phyloP scores from a whole-genome alignment of 345 rosid genomes.

The Trapa incisa region DNA sequence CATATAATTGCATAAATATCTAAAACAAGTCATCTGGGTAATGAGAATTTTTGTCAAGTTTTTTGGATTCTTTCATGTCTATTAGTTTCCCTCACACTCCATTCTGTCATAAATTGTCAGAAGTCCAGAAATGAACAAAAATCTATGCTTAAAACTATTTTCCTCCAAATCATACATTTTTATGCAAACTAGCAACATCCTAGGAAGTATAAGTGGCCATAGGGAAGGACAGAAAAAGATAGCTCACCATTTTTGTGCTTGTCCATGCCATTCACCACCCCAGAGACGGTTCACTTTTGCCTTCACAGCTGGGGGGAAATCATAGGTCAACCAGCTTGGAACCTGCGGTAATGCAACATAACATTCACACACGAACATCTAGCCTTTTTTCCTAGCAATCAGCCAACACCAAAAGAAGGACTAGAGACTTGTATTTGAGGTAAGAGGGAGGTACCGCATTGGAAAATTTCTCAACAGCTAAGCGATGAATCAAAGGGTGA shows the following conservation, averaged over 20 bases:
- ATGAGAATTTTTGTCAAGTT: neutral
- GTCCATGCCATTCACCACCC: conserved; percentile 99
- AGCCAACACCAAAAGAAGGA: neutral
- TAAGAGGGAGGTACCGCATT: neutral
- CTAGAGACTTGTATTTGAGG: neutral
- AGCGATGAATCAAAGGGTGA: neutral
- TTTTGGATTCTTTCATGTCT: too few relatives aligned
- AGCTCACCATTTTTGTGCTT: conserved; percentile 84
- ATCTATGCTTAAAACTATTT: neutral
- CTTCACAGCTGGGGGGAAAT: conserved; percentile 86
- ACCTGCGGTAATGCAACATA: conserved; percentile 34
- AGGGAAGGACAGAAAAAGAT: neutral
- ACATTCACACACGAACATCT: neutral
- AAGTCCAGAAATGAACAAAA: neutral
- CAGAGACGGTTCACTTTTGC: conserved; percentile 94
- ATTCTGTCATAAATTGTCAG: too few relatives aligned
- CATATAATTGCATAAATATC: neutral
- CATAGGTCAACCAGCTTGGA: conserved; percentile 87
- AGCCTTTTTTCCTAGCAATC: too few relatives aligned
- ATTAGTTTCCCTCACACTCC: neutral
- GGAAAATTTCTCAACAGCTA: neutral
- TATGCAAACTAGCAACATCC: neutral
- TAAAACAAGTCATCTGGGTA: neutral
- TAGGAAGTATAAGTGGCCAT: neutral
- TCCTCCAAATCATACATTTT: neutral